Base-by-base conservation (phyloP, 192 early-diverging fungal species). In the Umbelopsis vinacea region DNA sequence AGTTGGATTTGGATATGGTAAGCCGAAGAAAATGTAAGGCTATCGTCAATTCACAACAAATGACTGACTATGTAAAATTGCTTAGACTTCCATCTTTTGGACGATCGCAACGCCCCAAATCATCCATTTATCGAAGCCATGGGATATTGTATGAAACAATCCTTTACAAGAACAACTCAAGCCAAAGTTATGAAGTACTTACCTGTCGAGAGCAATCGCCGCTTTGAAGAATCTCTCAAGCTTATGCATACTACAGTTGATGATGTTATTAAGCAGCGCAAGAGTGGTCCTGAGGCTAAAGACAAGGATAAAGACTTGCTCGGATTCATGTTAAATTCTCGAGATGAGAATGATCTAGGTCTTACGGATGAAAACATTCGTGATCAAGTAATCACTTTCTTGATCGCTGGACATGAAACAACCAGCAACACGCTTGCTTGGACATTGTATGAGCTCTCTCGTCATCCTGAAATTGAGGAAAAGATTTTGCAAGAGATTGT, bases 341-440 rank as follows among this genome's bases (percentile, higher is more conserved):
- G 72, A 7, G 80, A 74, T 43, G 72, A 79, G 17, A 68, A 84
- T 22, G 71, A 73, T 10, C 68, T 79, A 21, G 66, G 70, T 43
- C 53, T 85, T 2, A 55, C 55, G 5, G 84, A 88, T 48, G 70
- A 73, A 19, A 72, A 87, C 35, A 89, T 89, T 48, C 83, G 85
- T 55, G 88, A 89, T 76, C 85, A 89, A 72, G 85, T 89, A 22
- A 81, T 88, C 60, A 88, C 87, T 6, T 87, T 89, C 63, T 69
- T 88, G 72, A 88, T 89, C 72, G 88, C 88, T 22, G 88, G 77
- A n/a, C 74, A 79, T 24, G 73, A 75, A 19, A 89, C 86, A 14
- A 88, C 83, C 7, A 82, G 81, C 15, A 86, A 75, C 66, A 87
- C 86, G 4, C 73, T 89, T 7, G 76, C 77, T 3, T 89, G 85